Base-by-base conservation (phyloP, 352 stramenopile genomes). In the Globisporangium spiculum region DNA sequence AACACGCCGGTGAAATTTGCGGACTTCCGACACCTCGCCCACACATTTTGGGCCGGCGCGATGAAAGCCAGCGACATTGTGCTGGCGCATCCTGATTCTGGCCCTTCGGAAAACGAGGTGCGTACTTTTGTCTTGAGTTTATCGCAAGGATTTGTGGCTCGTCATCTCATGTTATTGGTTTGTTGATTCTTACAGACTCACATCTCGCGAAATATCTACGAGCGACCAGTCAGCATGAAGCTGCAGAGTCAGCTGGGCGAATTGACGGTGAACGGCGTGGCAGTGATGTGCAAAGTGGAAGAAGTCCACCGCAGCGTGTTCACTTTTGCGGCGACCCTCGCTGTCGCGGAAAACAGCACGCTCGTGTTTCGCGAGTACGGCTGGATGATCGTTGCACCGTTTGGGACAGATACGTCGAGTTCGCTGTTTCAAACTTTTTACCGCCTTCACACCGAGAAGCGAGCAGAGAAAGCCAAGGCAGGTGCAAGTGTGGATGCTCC, bases 291-390 rank as follows among this genome's bases (percentile, higher is more conserved):
- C 32, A 59, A 52, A 41, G 50, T 60, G n/a, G 62, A 67, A 36
- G 62, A 67, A 30, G n/a, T 26, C 27, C 30, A 67, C 14, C 62
- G 62, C 22, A 67, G 48, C 30, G 62, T 60, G 62, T 67, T 67
- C 34, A 67, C 62, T n/a, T 67, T 67, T 27, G 62, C 62, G 5
- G 50, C 50, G n/a, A 67, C 62, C 32, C 62, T 67, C 16, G 62
- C 62, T 22, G 34, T 60, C 34, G n/a, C 20, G 7, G 62, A 32
- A 8, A 50, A 57, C 34, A 60, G 10, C 1, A 26, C 62, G 14
- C 52, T 67, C 16, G 50, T 67, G 48, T 59, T 67, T 9, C 62
- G 62, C 50, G 62, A 67, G 34, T 56, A 67, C 32, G 62, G 62
- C 20, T 67, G 62, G 62, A 67, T 67, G 50, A 67, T 67, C 34